Percentiles rank a stretch among this genome's conserved stretches.
These are phyloP conservation scores for Lachancea dasiensis DNA, from an alignment of 805 yeast genomes.

Conservation along the genomic window DNA sequence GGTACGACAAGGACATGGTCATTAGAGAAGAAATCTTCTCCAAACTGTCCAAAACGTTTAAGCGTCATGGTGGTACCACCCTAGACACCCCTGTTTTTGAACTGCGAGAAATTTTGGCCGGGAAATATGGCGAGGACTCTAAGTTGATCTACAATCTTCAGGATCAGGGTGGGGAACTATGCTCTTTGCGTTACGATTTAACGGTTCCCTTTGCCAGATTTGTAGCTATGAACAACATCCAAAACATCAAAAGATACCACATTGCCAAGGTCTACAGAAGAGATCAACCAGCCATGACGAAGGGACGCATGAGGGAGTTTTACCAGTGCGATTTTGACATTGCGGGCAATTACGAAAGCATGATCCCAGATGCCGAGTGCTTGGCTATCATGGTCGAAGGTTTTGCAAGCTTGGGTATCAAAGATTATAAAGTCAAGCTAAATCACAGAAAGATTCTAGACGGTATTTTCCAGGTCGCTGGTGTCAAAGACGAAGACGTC, in stretches of 20 bases:
- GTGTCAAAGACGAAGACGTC: constrained; percentile 90
- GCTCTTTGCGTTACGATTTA: constrained; percentile 91
- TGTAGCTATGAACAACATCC: constrained; percentile 91
- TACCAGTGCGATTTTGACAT: constrained; percentile 98
- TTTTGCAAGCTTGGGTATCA: constrained; percentile 72
- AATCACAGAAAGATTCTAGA: constrained; percentile 95
- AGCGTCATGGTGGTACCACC: constrained; percentile 96
- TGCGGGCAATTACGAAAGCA: constrained; percentile 86
- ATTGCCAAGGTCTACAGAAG: constrained; percentile 98
- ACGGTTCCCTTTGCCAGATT: constrained; percentile 98
- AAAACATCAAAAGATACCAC: constrained; percentile 88
- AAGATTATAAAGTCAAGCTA: constrained; percentile 83
- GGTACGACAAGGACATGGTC: constrained; percentile 98
- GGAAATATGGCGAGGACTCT: constrained; percentile 98
- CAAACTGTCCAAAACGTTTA: constrained; percentile 67
- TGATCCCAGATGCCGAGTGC: constrained; percentile 96
- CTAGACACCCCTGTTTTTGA: constrained; percentile 99
- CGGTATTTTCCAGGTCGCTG: constrained; percentile 92
- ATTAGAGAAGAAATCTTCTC: constrained; percentile 82
- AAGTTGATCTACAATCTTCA: constrained; percentile 92
- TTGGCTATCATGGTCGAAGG: constrained; percentile 81
- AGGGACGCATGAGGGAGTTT: constrained; percentile 99
- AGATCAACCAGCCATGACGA: constrained; percentile 99
- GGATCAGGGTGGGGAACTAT: constrained; percentile 98
- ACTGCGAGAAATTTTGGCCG: constrained; percentile 88